Base-by-base conservation (phyloP, 768 basidiomycete species). In the Hygrophorus russula region DNA sequence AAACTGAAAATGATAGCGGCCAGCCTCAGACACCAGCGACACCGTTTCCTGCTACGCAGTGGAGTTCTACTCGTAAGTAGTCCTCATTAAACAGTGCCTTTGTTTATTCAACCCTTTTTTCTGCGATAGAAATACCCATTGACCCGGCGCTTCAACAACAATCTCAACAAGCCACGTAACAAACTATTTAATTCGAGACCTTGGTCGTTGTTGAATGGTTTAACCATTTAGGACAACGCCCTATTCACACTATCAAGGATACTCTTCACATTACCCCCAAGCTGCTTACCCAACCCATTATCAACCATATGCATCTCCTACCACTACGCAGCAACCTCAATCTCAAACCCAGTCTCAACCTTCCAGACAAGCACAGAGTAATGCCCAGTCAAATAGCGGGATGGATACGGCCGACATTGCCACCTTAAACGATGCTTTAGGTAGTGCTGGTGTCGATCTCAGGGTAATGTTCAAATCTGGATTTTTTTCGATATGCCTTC, bases 371-470 rank as follows among this genome's bases (percentile, higher is more conserved):
- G n/a, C n/a, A n/a, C n/a, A 42, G 24, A 30, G 9, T 24, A 31
- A 30, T 50, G 9, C 66, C 50, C 46, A 57, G 54, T 9, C 67
- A 59, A 61, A 49, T 31, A 59, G 58, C 35, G 63, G 61, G 1
- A 65, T 78, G 45, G 82, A 83, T 51, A 78, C 76, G 2, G 62
- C 78, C 3, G 86, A 89, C 53, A 74, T 89, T 28, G 76, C 85
- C 9, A 84, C 82, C 5, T 54, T 91, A 34, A 89, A 87, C 44
- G 87, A 91, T 51, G 88, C 86, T 3, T 63, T 91, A 1, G 88
- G 86, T 4, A 87, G 85, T 54, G 87, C 86, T 5, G 87, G 88
- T 9, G 86, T 91, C 5, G 88, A 91, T 62, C 63, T 91, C n/a
- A 64, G 82, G 56, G 86, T 84, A 50, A 48, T 7, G 7, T 24